Evolutionary conservation across 192 early-diverging fungal genomes (phyloP).

Genomic region (Backusella mclennaniae): DNA sequence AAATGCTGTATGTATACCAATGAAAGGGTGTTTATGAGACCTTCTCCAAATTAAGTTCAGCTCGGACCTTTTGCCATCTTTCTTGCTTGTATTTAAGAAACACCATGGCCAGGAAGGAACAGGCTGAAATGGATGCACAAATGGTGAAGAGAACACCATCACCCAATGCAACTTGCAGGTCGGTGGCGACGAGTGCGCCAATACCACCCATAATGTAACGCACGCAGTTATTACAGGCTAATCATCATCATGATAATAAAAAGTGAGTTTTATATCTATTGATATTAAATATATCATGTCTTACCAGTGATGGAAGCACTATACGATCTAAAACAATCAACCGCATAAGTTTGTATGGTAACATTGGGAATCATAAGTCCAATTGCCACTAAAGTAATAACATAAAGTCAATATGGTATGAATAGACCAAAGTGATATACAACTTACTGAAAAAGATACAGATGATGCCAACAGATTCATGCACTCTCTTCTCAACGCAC

Average conservation of each 20-base stretch:
- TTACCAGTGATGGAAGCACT: slow-evolving; percentile 36
- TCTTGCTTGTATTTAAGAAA: neutral
- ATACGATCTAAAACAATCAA: slow-evolving; percentile 28
- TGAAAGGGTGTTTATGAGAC: neutral
- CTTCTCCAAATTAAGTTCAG: neutral
- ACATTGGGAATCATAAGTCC: slow-evolving; percentile 33
- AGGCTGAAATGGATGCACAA: neutral
- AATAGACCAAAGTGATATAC: neutral
- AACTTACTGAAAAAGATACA: slow-evolving; percentile 35
- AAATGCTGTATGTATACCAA: neutral
- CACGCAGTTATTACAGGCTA: slow-evolving; percentile 35
- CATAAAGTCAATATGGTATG: neutral
- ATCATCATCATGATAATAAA: neutral
- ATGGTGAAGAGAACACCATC: slow-evolving; percentile 36
- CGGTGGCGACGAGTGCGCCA: slow-evolving; percentile 32
- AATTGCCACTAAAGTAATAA: slow-evolving; percentile 21
- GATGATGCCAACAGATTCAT: slow-evolving; percentile 27
- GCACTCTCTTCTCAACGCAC: slow-evolving; percentile 30
- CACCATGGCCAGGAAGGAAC: neutral
- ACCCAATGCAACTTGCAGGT: slow-evolving; percentile 19
- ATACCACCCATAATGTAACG: slow-evolving; percentile 31
- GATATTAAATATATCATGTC: neutral
- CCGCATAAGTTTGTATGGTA: slow-evolving; percentile 30
- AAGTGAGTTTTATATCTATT: neutral
- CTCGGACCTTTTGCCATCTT: neutral